phyloP scores from a whole-genome alignment of 208 protist genomes.

The Leishmania amazonensis region DNA sequence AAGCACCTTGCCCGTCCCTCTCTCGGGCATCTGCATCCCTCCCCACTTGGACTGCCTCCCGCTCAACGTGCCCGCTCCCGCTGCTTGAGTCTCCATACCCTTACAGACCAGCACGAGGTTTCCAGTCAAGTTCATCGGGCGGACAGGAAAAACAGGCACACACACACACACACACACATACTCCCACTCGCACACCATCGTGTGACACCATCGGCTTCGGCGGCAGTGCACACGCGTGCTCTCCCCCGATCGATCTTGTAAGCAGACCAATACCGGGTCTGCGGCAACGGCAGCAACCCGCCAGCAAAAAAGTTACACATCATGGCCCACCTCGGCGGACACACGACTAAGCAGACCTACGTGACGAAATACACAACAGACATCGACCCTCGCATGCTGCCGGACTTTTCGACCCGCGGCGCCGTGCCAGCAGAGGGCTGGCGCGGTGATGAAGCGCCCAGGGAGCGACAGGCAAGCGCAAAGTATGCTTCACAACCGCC shows the following conservation, averaged over 20 bases:
- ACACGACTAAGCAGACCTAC: constrained; percentile 46
- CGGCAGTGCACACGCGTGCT: neutral
- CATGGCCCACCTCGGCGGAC: constrained; percentile 16
- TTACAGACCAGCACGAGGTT: neutral
- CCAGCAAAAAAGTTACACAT: neutral
- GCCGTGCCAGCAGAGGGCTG: constrained; percentile 8
- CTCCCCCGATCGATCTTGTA: neutral
- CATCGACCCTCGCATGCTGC: constrained; percentile 44
- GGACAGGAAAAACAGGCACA: neutral
- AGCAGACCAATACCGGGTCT: neutral
- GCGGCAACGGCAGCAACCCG: neutral
- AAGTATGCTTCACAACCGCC: neutral
- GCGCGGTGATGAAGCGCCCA: neutral
- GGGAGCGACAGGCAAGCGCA: neutral
- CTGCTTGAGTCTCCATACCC: neutral
- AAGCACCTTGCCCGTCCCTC: neutral
- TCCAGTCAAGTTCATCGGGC: neutral
- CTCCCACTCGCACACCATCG: neutral
- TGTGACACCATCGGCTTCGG: neutral
- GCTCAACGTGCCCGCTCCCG: neutral
- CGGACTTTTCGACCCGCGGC: constrained; percentile 36
- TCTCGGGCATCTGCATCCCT: neutral
- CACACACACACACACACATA: no score
- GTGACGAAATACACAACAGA: constrained; percentile 36
- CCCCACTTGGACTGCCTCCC: neutral